Conservation (phyloP, 257 asterid genomes). For the Solanum sejunctum region DNA sequence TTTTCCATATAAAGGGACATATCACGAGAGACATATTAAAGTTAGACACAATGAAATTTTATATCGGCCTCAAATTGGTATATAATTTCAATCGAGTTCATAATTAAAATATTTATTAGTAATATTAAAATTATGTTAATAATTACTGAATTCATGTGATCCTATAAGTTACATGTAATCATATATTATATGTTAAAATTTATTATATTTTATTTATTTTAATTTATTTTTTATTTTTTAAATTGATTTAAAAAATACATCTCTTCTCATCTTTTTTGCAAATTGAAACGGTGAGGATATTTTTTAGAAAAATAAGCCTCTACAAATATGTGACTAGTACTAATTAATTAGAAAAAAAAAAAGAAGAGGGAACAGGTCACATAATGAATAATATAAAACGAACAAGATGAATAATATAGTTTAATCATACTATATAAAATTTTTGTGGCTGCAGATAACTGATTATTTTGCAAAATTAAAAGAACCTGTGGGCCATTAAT, state of each 20-base stretch:
- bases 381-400: neutral
- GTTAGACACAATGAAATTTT: neutral
- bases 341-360: neutral
- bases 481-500: neutral
- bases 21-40: neutral
- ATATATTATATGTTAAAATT: too few relatives aligned
- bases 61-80: neutral
- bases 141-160: neutral
- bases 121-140: too few relatives aligned
- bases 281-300: neutral
- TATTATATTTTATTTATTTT: neutral
- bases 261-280: too few relatives aligned
- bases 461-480: neutral
- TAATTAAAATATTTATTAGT: neutral
- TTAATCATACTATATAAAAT: neutral
- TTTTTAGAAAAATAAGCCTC: neutral
- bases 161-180: too few relatives aligned
- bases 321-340: neutral
- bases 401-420: neutral
- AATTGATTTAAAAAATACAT: neutral
- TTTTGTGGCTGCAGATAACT: neutral
- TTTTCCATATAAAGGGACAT: neutral
- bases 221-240: neutral
- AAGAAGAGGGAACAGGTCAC: neutral
- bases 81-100: neutral